Base-by-base conservation (phyloP, 75 land plant species). In the Pinus taeda region DNA sequence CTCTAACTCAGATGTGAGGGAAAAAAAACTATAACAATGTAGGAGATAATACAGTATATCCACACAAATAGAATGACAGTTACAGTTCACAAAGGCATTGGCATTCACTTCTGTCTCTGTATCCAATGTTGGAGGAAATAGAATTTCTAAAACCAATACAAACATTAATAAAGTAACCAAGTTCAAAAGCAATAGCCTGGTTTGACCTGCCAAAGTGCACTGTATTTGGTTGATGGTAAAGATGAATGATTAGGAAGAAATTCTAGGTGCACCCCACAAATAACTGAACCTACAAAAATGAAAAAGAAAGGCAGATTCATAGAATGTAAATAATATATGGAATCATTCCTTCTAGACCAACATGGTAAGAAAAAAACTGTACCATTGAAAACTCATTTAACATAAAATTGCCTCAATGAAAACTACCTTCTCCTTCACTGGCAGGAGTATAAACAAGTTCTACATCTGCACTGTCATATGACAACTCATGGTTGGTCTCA, bases 181-280 rank as follows among this genome's bases (percentile, higher is more conserved):
- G 15, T 14, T 73, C 29, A 49, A 73, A 11, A 6, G 2, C 20
- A 75, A 71, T 4, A 72, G 14, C 14, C 39, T 49, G 21, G 20
- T 53, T 60, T 9, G 18, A 75, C 76, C 77, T 75, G 49, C 77
- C 77, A 65, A 33, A 76, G 55, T 18, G 67, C 63, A 76, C 53
- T 42, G 45, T 29, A 39, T 65, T 59, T 36, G 3, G 36, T 56
- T 56, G 74, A 73, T 29, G 74, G 55, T 17, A 81, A 72, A 81
- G 86, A 78, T 37, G 58, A 57, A 59, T 78, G 67, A 74, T 84
- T 87, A 24, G 79, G 83, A 59, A 86, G 86, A 74, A 86, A 83
- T 71, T 86, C 88, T 39, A 86, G 81, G 63, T 86, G 88, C 30
- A 86, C 74, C 24, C 83, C 88, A 80, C 79, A 76, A 45, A 86